A percentile compares a stretch with the other conserved stretches of the same genome.
These are phyloP conservation scores for Trypanosoma cruzi DNA, from an alignment of 208 protist genomes.

Conservation along the genomic window DNA sequence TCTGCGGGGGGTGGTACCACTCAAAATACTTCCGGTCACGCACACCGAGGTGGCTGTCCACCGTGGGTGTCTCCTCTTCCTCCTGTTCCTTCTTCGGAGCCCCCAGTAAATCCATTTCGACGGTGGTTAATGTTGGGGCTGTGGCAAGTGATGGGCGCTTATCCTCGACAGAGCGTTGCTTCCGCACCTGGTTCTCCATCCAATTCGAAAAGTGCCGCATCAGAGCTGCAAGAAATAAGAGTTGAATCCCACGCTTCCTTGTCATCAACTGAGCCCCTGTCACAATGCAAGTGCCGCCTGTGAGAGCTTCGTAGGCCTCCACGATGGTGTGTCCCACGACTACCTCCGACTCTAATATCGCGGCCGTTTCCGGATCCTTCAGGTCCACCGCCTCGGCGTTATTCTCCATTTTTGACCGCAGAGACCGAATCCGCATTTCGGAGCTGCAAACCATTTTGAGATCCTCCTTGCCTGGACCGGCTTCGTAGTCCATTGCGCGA, in stretches of 20 bases:
- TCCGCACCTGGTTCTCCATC: constrained; percentile 45
- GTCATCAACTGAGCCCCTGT: constrained; percentile 55
- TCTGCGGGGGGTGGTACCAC: constrained; percentile 65
- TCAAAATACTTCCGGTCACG: constrained; percentile 44
- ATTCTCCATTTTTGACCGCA: constrained; percentile 18
- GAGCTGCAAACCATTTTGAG: constrained; percentile 10
- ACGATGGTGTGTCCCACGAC: constrained; percentile 49
- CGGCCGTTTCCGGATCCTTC: neutral
- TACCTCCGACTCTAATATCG: constrained; percentile 13
- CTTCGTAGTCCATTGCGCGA: constrained; percentile 16
- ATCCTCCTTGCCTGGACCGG: constrained; percentile 12
- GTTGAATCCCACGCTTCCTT: constrained; percentile 44
- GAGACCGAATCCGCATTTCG: constrained; percentile 3
- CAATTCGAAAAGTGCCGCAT: constrained; percentile 80
- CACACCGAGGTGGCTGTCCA: constrained; percentile 2
- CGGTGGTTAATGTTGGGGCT: neutral
- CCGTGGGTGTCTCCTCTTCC: neutral
- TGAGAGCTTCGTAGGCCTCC: constrained; percentile 65
- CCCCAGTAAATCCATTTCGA: constrained; percentile 2
- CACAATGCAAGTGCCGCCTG: constrained; percentile 45
- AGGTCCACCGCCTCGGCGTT: neutral
- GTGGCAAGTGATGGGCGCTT: constrained; percentile 1
- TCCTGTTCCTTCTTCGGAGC: neutral
- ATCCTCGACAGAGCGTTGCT: constrained; percentile 23
- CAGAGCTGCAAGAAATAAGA: constrained; percentile 69